Conservation (phyloP, 176 grass and related monocot genomes). For the Oryza officinalis region DNA sequence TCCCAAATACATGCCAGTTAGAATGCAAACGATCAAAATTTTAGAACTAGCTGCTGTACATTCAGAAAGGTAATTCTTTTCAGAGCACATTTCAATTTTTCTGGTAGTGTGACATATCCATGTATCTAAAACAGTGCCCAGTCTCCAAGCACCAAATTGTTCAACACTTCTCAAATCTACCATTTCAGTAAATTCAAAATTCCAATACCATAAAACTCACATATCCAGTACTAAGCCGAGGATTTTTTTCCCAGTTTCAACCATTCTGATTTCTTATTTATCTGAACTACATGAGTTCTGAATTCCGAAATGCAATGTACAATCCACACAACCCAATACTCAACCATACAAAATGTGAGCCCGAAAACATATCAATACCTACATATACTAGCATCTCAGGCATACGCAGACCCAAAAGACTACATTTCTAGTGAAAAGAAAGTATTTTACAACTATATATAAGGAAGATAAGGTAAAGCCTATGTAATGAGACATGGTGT, state of each 20-base stretch:
- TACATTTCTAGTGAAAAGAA: not conserved
- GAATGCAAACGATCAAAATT: not conserved
- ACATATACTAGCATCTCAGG: not conserved
- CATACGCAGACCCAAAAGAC: not conserved
- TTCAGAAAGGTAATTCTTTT: slow-evolving; percentile 9
- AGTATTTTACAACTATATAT: not conserved
- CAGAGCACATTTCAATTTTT: not conserved
- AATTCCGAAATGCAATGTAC: not conserved
- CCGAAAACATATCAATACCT: not conserved
- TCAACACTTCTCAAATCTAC: not conserved
- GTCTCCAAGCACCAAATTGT: not conserved
- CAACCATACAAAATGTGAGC: not conserved
- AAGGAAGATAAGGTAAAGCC: not conserved
- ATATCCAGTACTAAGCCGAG: not conserved
- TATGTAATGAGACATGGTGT: not conserved
- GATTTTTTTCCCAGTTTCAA: not conserved
- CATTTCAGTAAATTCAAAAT: not conserved
- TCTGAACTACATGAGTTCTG: not conserved
- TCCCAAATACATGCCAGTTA: not conserved
- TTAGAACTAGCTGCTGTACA: not conserved
- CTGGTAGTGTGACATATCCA: not conserved
- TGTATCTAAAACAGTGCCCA: not conserved
- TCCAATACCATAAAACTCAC: not conserved
- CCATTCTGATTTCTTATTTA: not conserved
- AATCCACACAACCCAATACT: too few species aligned